Evolutionary conservation across 176 grass and related monocot species (phyloP), one percentile per base, ranked within the genome.

Genomic region (Zea luxurians): DNA sequence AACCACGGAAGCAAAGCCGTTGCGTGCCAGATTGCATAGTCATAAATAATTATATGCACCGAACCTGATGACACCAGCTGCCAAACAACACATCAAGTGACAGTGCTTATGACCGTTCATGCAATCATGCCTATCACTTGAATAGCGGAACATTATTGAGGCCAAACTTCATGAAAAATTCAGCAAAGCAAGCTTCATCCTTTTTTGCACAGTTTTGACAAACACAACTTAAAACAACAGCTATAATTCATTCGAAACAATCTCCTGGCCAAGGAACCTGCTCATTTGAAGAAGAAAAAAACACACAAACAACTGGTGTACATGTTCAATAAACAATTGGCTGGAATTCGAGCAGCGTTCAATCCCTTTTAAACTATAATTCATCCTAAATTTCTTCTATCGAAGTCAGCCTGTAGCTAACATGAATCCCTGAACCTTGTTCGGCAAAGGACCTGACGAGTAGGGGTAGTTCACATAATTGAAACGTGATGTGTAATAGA

Each of bases 61-160:
- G 12, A 12, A 61, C 61, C 47, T 55, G 48, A 86, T 64, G 46
- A 66, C 63, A 68, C 50, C 83, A 84, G 46, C 73, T 90, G 68
- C 87, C 81, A 85, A 90, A 93, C 87, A 75, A 61, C 20, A 74
- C 75, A 27, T 83, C 35, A 65, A 71, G 42, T 76, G 76, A 13
- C 50, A 68, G n/a, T 57, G 53, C 17, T 57, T 57, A 57, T 3
- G 41, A 60, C 49, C 60, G 13, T 37, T 70, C 50, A 16, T 68
- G 41, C 17, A 16, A 71, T 38, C 18, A 16, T 63, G 20, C 17
- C 58, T 11, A 48, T 66, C 50, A 74, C 70, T 75, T 13, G 34
- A 48, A 18, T 67, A 49, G 8, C 46, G 13, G 59, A 71, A 65
- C 20, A 77, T 17, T 66, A 66, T 35, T 12, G 18, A 68, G n/a